Conservation (phyloP, 2,329 filamentous ascomycete genomes). For the Arthrobotrys pseudoclavata region DNA sequence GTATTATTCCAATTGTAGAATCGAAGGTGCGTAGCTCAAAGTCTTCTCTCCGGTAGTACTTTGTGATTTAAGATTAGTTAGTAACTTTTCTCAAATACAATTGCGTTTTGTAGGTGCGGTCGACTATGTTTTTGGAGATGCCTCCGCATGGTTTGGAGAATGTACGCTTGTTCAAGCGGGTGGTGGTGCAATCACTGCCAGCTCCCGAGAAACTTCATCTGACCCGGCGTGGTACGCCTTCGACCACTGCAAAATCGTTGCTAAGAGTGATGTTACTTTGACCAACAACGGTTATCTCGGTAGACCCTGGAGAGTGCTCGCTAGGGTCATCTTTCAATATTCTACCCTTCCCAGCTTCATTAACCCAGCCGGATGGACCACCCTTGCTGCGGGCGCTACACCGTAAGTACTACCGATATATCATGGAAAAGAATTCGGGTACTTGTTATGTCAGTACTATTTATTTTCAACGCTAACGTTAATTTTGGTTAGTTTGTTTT, state of each 20-base stretch:
- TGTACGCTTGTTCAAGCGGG: conserved; percentile 65
- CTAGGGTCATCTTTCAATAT: conserved; percentile 65
- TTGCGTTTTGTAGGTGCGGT: conserved; percentile 62
- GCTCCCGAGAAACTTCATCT: conserved; percentile 61
- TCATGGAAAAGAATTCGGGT: too few species aligned
- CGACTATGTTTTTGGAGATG: conserved; percentile 66
- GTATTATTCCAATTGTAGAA: conserved; percentile 65
- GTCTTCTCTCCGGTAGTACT: too few species aligned
- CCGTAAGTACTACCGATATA: conserved; percentile 56
- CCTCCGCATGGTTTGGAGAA: conserved; percentile 63
- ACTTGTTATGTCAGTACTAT: background rate
- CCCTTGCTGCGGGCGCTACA: conserved; percentile 64
- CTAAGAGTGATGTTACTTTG: conserved; percentile 60
- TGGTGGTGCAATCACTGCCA: conserved; percentile 65
- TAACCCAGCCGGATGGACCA: conserved; percentile 65
- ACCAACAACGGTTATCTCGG: conserved; percentile 64
- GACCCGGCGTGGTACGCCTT: conserved; percentile 65
- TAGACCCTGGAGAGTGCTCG: conserved; percentile 65
- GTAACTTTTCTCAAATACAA: too few species aligned
- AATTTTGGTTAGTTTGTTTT: conserved; percentile 60
- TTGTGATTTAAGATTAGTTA: too few species aligned
- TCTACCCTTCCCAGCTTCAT: conserved; percentile 64
- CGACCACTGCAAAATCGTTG: conserved; percentile 64
- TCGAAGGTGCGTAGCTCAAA: conserved; percentile 63
- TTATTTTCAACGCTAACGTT: background rate